Evolutionary conservation across 345 rosid species (phyloP).

Genomic region (Ricinus communis): DNA sequence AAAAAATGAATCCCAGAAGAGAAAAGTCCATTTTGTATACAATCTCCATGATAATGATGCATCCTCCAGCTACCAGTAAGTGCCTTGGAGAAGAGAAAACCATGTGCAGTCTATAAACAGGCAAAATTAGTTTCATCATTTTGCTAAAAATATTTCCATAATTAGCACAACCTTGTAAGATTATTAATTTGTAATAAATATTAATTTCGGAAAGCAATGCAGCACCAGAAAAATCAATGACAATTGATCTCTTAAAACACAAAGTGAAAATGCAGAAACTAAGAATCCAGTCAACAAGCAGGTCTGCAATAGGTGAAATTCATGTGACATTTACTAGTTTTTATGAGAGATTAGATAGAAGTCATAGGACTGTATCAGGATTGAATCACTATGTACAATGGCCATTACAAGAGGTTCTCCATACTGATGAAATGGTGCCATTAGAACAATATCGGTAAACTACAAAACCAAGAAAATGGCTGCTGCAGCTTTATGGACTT

Average conservation of each 20-base stretch:
- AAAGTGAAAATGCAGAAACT: neutral
- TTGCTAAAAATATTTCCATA: neutral
- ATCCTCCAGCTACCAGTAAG: conserved; percentile 80
- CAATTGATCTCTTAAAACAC: neutral
- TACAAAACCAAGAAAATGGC: neutral
- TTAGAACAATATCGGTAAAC: neutral
- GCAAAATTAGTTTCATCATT: neutral
- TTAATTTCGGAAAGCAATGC: neutral
- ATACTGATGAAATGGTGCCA: neutral
- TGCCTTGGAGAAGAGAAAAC: conserved; percentile 99
- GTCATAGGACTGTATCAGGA: neutral
- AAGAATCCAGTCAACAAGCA: neutral
- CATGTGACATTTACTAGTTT: neutral
- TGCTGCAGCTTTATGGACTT: neutral
- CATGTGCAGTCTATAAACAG: conserved; percentile 73
- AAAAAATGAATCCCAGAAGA: conserved; percentile 70
- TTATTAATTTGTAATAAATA: neutral
- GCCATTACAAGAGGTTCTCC: neutral
- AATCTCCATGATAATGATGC: conserved; percentile 80
- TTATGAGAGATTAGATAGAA: too few relatives aligned
- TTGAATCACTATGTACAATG: neutral
- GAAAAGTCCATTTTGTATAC: conserved; percentile 84
- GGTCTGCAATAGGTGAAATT: neutral
- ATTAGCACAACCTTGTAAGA: neutral
- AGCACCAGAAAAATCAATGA: neutral